These are phyloP conservation scores for Mrakia frigida DNA, from an alignment of 768 basidiomycete genomes.

Conservation along the genomic window DNA sequence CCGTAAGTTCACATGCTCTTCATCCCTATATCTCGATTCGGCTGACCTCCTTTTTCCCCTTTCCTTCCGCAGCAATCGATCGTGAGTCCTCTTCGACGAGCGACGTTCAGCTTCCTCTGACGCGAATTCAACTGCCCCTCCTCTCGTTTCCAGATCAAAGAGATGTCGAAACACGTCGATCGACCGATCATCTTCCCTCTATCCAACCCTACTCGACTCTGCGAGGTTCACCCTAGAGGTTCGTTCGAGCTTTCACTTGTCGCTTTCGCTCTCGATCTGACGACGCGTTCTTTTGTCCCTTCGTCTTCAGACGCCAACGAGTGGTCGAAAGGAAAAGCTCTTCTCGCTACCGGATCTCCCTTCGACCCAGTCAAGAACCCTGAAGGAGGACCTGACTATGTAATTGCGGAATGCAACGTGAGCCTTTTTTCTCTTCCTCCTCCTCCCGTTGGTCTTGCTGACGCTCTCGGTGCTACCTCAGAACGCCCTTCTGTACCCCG, in stretches of 20 bases:
- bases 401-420: neutral
- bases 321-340: constrained; percentile 73
- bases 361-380: constrained; percentile 67
- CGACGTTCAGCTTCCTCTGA: neutral
- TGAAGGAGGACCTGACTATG: constrained; percentile 23
- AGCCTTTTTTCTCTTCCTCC: neutral
- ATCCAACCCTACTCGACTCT: constrained; percentile 70
- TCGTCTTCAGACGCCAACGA: constrained; percentile 53
- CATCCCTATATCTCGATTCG: neutral
- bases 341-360: constrained; percentile 80
- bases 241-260: constrained; percentile 1
- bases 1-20: constrained; percentile 37
- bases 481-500: constrained; percentile 64
- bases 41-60: no score
- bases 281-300: neutral
- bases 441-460: neutral
- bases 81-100: neutral
- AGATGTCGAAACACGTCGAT: constrained; percentile 52
- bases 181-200: constrained; percentile 54
- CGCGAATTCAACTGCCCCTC: neutral
- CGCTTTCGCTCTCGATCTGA: no score
- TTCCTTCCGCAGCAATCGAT: neutral
- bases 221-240: constrained; percentile 60
- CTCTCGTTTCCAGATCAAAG: constrained; percentile 36
- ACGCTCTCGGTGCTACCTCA: neutral